Base-by-base conservation (phyloP, 805 yeast genomes). In the Zygotorulaspora florentina region DNA sequence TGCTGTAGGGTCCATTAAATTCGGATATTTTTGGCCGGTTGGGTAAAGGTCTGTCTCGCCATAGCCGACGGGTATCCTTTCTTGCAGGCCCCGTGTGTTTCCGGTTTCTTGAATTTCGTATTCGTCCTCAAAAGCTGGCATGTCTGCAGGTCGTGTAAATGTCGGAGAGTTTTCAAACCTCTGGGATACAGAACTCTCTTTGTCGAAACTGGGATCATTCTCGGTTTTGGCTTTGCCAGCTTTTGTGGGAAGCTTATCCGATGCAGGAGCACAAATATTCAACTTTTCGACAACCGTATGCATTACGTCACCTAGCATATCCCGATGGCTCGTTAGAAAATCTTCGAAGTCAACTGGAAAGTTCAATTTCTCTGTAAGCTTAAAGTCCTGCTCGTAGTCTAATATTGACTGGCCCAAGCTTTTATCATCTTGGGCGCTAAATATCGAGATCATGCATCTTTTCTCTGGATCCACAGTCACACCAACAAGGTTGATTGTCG, bases 101-200 rank as follows among this genome's bases (percentile, higher is more conserved):
- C 23, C 28, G 8, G 16, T 35, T 17, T 41, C 42, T 10, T 39
- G 56, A n/a, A 59, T 43, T 30, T 65, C 58, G 40, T 62, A 62
- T 35, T 66, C 69, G 48, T 66, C 70, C 25, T 64, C 68, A 45
- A 64, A 65, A 1, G 58, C 55, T 3, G 69, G 69, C 55, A 65
- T 61, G 41, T 58, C 68, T 35, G 54, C 44, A 2, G 77, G 52
- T 3, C 45, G 42, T 25, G 31, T 33, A 12, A 23, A 30, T 8
- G 42, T 16, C 7, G 3, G 12, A 10, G 39, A 2, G 13, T 11
- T 25, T 13, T 20, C 26, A 8, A 29, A 31, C 15, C 15, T 27
- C n/a, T 23, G 28, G 7, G 28, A 5, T 4, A 12, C 4, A 3
- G 26, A 5, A 11, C 15, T 35, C 8, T 35, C 26, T 28, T 17